Base-by-base conservation (phyloP, 331 rosid genomes). In the Quercus lobata region DNA sequence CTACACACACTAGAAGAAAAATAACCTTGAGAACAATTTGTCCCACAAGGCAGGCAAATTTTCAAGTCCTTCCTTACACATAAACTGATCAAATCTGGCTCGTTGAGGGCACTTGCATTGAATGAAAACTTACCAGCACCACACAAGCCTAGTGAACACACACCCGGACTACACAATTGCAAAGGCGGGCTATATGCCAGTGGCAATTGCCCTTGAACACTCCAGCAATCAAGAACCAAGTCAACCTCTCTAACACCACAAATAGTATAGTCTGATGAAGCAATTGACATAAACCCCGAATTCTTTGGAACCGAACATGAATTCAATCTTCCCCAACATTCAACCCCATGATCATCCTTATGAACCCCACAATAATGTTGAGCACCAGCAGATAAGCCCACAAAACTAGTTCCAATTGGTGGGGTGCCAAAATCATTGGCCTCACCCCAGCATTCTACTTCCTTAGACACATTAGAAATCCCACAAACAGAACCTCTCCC, bases 161-260 rank as follows among this genome's bases (percentile, higher is more conserved):
- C 81, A 37, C 98, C 97, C 0, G 97, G 98, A 81, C 97, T 90
- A 10, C 93, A 94, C 63, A 94, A 87, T 72, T 94, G 97, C 88
- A 94, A 66, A 56, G 98, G 98, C 56, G 97, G 94, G 74, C 91
- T 97, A 82, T 88, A 87, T 46, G 72, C 83, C 1, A 87, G 79
- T 5, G 87, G 71, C 21, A 71, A 77, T 0, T 92, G 71, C 15
- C 81, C 82, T 57, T 92, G 84, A 46, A 87, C 82, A 63, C 84
- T 60, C 98, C 98, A 94, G 69, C 98, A 94, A 85, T 91, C 97
- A 7, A 92, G 85, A 46, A 94, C 86, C 69, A 94, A 86, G 83
- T 94, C 91, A 57, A 86, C 97, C 79, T 94, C 98, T 72, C 95
- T 87, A 61, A 92, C 85, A 24, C 98, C 97, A 68, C 98, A 94